Evolutionary conservation across 2,329 filamentous ascomycete genomes (phyloP).

Genomic region (Aspergillus pseudonomiae): DNA sequence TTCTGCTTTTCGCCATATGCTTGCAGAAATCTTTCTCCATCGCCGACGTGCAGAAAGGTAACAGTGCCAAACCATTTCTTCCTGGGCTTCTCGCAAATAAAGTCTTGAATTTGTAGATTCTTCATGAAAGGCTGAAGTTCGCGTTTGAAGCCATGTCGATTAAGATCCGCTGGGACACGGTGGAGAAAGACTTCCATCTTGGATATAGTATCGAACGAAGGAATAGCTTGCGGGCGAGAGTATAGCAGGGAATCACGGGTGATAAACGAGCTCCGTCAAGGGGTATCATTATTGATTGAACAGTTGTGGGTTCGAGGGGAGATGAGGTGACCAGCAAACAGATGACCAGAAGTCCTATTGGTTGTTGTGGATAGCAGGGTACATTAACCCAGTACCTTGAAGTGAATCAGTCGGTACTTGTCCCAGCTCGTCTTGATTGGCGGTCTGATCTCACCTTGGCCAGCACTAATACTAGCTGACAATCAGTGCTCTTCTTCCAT

Average conservation of each 20-base stretch:
- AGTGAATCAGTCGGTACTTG: not conserved
- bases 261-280: no score
- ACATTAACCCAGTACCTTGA: no score
- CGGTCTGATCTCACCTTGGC: not conserved
- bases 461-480: no score
- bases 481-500: no score
- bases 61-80: constrained; percentile 48
- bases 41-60: constrained; percentile 47
- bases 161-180: constrained; percentile 46
- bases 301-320: not conserved
- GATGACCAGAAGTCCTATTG: not conserved
- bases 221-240: no score
- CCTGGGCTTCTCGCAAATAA: constrained; percentile 48
- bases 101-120: constrained; percentile 44
- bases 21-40: constrained; percentile 49
- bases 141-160: constrained; percentile 44
- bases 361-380: not conserved
- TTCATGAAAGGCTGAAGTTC: constrained; percentile 45
- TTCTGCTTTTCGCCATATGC: constrained; percentile 27
- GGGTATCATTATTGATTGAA: no score
- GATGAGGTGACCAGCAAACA: not conserved
- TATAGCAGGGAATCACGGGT: not conserved
- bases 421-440: not conserved
- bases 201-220: not conserved
- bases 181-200: constrained; percentile 52